Percentiles rank a stretch among this genome's conserved stretches.
Evolutionary conservation across 2,329 filamentous ascomycete species (phyloP).

Genomic region (Epichloe brachyelytri): DNA sequence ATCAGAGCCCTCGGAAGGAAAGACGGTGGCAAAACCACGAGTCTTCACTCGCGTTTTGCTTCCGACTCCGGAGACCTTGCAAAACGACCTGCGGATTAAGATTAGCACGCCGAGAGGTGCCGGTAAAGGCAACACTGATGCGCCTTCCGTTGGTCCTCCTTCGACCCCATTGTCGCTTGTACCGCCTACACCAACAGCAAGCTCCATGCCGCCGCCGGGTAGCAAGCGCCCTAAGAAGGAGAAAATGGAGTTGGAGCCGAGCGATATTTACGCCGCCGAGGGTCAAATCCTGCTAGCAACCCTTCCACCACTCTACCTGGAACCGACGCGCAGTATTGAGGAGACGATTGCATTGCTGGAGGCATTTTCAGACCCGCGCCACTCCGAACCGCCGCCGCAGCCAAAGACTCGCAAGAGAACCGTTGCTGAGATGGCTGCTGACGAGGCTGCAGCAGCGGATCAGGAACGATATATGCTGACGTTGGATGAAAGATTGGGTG

Average conservation of each 20-base stretch:
- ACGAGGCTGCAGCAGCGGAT: constrained; percentile 81
- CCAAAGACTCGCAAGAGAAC: constrained; percentile 89
- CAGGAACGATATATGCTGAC: constrained; percentile 88
- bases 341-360: constrained; percentile 63
- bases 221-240: constrained; percentile 62
- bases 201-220: constrained; percentile 44
- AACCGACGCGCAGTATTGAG: constrained; percentile 56
- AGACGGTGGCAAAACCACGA: constrained; percentile 39
- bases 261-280: constrained; percentile 63
- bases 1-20: constrained; percentile 25
- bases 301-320: constrained; percentile 61
- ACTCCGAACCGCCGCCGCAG: constrained; percentile 62
- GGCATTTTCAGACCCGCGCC: constrained; percentile 60
- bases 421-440: constrained; percentile 84
- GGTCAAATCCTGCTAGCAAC: constrained; percentile 62
- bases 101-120: constrained; percentile 52
- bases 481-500: constrained; percentile 68
- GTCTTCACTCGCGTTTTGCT: constrained; percentile 72
- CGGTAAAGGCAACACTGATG: constrained; percentile 18
- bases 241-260: constrained; percentile 63
- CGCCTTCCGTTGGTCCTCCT: constrained; percentile 42
- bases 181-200: constrained; percentile 48
- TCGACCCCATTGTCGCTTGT: constrained; percentile 51
- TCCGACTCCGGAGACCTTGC: constrained; percentile 63
- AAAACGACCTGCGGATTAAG: constrained; percentile 65